Conservation (phyloP, 2,329 filamentous ascomycete genomes). For the Phialophora verrucosa region DNA sequence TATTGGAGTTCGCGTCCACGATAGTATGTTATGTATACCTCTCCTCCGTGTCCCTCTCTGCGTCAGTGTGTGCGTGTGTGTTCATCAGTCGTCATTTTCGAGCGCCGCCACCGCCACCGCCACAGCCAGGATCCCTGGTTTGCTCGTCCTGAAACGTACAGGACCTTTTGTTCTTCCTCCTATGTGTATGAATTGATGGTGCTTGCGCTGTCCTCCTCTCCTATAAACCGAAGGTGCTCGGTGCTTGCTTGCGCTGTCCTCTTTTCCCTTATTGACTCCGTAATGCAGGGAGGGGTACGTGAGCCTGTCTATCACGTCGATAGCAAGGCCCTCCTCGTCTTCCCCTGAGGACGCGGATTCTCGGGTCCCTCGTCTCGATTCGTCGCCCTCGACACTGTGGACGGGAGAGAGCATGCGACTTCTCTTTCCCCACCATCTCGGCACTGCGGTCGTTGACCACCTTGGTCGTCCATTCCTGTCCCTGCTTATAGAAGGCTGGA, state of each 20-base stretch:
- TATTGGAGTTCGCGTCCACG: too few species aligned
- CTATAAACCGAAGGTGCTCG: not conserved
- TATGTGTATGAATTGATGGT: not conserved
- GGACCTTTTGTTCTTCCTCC: not conserved
- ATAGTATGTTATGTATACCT: too few species aligned
- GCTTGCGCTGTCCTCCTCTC: not conserved
- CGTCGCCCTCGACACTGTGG: not conserved
- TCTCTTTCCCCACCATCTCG: not conserved
- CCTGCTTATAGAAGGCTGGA: not conserved
- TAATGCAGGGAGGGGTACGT: not conserved
- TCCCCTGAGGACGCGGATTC: not conserved
- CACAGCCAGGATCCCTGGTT: too few species aligned
- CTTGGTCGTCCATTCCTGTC: not conserved
- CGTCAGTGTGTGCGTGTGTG: too few species aligned
- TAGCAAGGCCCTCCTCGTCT: not conserved
- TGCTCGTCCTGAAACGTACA: not conserved
- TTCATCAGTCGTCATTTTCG: too few species aligned
- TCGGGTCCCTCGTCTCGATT: not conserved
- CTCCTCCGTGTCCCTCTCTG: too few species aligned
- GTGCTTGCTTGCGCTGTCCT: not conserved
- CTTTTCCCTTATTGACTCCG: not conserved
- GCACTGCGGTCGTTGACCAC: too few species aligned
- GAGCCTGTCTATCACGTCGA: not conserved
- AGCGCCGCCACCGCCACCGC: too few species aligned
- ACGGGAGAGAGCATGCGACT: not conserved